Percentiles rank a stretch among this genome's conserved stretches.
phyloP scores from a whole-genome alignment of 1,284 basidiomycete species.

The Gomphus bonarii region DNA sequence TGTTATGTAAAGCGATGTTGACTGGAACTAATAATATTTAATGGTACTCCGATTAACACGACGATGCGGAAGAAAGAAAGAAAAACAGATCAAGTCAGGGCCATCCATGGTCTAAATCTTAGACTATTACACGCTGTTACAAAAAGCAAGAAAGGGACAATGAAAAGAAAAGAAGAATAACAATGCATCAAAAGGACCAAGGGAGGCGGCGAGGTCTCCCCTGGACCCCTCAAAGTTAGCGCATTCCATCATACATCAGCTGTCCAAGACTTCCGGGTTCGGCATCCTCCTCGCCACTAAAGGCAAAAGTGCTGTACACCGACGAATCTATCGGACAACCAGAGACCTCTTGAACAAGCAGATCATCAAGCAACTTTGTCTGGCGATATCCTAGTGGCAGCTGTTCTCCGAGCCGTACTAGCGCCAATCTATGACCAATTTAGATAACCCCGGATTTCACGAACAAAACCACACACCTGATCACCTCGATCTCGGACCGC shows the following conservation, averaged over 20 bases:
- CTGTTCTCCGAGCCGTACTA: conserved; percentile 50
- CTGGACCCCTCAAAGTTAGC: background rate
- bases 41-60: no score
- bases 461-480: conserved; percentile 36
- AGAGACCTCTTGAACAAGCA: conserved; percentile 11
- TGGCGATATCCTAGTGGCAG: conserved; percentile 58
- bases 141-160: no score
- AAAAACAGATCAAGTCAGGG: background rate
- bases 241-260: conserved; percentile 4
- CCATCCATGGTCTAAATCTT: no score
- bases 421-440: conserved; percentile 34
- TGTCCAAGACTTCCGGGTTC: conserved; percentile 1
- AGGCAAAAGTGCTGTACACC: background rate
- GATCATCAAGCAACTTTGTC: conserved; percentile 47
- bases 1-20: no score
- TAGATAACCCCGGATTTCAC: no score
- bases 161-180: background rate
- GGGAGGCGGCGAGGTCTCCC: no score
- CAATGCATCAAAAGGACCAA: no score
- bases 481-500: conserved; percentile 50
- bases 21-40: no score
- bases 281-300: background rate
- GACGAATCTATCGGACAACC: conserved; percentile 1
- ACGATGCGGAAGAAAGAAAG: no score
- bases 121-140: no score